Base-by-base conservation (phyloP, 2,329 filamentous ascomycete species). In the Arthrinium phaeospermum region DNA sequence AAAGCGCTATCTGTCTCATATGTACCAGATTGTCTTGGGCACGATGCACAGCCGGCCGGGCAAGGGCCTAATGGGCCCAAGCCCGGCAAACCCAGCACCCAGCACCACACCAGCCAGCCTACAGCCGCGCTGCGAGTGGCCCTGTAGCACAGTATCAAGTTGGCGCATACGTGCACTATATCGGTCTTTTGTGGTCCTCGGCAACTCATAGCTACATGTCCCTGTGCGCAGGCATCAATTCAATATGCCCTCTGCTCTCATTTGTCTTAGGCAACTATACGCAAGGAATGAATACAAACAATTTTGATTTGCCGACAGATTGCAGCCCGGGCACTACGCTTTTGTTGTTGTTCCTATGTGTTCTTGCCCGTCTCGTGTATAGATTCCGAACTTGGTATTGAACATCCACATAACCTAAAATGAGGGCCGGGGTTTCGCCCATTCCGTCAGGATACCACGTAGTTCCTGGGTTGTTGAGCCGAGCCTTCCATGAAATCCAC, bases 391-490 rank as follows among this genome's bases (percentile, higher is more conserved):
- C 34, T 64, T 64, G 22, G 57, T 64, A 41, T 41, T 41, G 34
- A 64, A 41, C 30, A 64, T 41, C 57, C 57, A 64, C 57, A 64
- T 64, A 64, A 64, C 57, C 57, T 64, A 64, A 64, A 64, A 41
- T 64, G 57, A 64, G 34, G 57, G 57, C 57, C 57, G 57, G 57
- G 57, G 57, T 64, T 64, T 64, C 57, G 57, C 57, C 57, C 57
- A 64, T 64, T 64, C 57, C 34, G 57, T 41, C 57, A 64, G 57
- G 57, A 64, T 64, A 64, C 57, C 30, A 64, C 57, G 34, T 22
- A 64, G 41, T 64, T 64, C 30, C 57, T 64, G 34, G 57, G 34
- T 64, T 64, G 57, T 64, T 64, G 57, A 13, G 57, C 57, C 57
- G 57, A 64, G 34, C 57, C 30, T 64, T 64, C 57, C 57, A 64